Percentiles rank a stretch among this genome's conserved stretches.
Evolutionary conservation across 2,329 filamentous ascomycete species (phyloP).

Genomic region (Fonsecaea pugnacius): DNA sequence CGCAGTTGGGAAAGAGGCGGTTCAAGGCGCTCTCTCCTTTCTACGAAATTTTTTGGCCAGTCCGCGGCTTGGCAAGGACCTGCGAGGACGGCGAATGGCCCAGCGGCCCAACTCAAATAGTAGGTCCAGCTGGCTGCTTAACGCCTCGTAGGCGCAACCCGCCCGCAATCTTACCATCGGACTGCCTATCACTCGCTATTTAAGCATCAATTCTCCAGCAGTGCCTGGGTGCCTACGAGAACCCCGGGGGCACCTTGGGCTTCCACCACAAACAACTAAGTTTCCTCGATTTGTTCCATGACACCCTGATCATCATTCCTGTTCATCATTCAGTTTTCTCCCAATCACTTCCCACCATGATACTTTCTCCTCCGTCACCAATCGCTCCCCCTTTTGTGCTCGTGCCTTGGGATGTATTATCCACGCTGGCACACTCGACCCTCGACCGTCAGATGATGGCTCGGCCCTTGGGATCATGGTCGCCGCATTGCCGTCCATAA

Average conservation of each 20-base stretch:
- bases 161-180: not conserved
- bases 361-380: not conserved
- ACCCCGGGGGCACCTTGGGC: not conserved
- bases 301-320: not conserved
- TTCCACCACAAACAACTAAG: not conserved
- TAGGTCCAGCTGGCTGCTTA: slow-evolving; percentile 7
- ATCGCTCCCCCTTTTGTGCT: not conserved
- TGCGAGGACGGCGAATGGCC: slow-evolving; percentile 4
- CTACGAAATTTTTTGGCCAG: slow-evolving; percentile 17
- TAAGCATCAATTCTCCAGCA: not conserved
- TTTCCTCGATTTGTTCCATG: not conserved
- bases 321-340: not conserved
- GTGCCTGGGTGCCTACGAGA: not conserved
- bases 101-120: not conserved
- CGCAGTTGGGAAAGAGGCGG: slow-evolving; percentile 22
- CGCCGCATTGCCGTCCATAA: not conserved
- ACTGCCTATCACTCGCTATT: slow-evolving; percentile 1
- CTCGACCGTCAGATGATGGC: slow-evolving; percentile 3
- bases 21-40: slow-evolving; percentile 19
- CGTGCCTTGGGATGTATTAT: not conserved
- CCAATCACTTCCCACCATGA: not conserved
- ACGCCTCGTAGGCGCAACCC: slow-evolving; percentile 2
- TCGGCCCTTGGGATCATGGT: not conserved
- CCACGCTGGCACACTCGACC: not conserved
- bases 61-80: slow-evolving; percentile 15